A percentile compares a stretch with the other conserved stretches of the same genome.
phyloP scores from a whole-genome alignment of 164 flowering plant species.

The Vitis rotundifolia region DNA sequence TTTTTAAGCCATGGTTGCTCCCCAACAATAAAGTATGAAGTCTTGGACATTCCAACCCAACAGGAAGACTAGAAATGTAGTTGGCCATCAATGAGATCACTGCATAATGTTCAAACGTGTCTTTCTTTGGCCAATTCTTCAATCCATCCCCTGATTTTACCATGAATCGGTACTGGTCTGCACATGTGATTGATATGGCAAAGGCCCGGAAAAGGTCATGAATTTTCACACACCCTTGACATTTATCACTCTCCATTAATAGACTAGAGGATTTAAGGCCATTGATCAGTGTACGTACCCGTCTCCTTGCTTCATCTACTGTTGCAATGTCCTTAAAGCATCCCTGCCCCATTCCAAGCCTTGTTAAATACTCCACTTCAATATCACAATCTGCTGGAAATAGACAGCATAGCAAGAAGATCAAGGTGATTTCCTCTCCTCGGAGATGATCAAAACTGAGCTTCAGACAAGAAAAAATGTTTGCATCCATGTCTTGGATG shows the following conservation, averaged over 20 bases:
- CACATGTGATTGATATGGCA: neutral
- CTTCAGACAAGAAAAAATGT: neutral
- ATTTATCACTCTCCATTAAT: neutral
- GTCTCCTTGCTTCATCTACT: neutral
- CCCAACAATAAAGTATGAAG: constrained; percentile 2
- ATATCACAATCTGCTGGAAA: constrained; percentile 22
- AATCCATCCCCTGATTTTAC: neutral
- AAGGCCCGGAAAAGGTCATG: constrained; percentile 15
- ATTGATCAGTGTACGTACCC: neutral
- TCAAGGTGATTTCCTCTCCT: constrained; percentile 2
- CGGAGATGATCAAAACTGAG: constrained; percentile 20
- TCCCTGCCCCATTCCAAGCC: neutral
- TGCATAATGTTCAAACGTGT: neutral
- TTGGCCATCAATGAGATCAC: constrained; percentile 4
- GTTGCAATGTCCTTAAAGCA: neutral
- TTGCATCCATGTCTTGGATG: neutral
- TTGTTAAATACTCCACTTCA: neutral
- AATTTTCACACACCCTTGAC: constrained; percentile 1
- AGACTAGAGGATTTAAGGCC: constrained; percentile 7
- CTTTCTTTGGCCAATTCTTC: neutral
- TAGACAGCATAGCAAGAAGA: constrained; percentile 26
- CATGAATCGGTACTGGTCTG: neutral
- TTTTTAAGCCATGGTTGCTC: neutral
- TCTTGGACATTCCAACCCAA: constrained; percentile 3
- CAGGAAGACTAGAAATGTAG: constrained; percentile 1